phyloP scores from a whole-genome alignment of 208 protist species.

The Leishmania martiniquensis region DNA sequence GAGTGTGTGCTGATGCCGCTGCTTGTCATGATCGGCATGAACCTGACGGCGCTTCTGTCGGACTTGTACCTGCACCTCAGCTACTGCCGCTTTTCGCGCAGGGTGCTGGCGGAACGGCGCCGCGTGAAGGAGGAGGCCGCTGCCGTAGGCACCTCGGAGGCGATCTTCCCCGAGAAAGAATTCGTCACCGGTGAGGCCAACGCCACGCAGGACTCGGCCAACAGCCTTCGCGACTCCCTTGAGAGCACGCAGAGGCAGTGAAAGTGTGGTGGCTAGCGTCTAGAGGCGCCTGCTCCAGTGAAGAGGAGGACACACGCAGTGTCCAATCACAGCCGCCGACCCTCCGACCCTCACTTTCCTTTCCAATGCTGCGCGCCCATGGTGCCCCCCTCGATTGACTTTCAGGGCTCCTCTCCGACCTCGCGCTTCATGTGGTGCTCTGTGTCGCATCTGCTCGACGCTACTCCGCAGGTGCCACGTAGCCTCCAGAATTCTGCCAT shows the following conservation, averaged over 20 bases:
- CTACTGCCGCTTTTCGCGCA: conserved; percentile 36
- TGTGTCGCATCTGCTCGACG: no score
- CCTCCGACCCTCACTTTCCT: no score
- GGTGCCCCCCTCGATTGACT: no score
- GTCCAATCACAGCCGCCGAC: no score
- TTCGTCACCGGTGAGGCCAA: background rate
- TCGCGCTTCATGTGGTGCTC: no score
- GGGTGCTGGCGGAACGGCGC: conserved; percentile 47
- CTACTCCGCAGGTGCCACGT: no score
- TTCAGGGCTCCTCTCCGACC: no score
- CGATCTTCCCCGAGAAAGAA: conserved; percentile 6
- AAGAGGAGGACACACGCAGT: background rate
- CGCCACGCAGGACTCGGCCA: background rate
- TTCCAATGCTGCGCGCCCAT: no score
- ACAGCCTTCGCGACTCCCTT: background rate
- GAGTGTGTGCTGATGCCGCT: conserved; percentile 57
- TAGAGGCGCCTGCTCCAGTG: background rate
- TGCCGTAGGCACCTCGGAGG: conserved; percentile 1
- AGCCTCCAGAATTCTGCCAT: no score
- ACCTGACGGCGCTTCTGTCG: conserved; percentile 37
- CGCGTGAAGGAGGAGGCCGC: conserved; percentile 28
- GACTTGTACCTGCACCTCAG: conserved; percentile 47
- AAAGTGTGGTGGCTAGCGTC: background rate
- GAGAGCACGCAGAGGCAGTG: background rate
- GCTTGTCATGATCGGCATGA: conserved; percentile 50